Evolutionary conservation across 371 early-diverging fungal species (phyloP).

Genomic region (Mucor velutinosus): DNA sequence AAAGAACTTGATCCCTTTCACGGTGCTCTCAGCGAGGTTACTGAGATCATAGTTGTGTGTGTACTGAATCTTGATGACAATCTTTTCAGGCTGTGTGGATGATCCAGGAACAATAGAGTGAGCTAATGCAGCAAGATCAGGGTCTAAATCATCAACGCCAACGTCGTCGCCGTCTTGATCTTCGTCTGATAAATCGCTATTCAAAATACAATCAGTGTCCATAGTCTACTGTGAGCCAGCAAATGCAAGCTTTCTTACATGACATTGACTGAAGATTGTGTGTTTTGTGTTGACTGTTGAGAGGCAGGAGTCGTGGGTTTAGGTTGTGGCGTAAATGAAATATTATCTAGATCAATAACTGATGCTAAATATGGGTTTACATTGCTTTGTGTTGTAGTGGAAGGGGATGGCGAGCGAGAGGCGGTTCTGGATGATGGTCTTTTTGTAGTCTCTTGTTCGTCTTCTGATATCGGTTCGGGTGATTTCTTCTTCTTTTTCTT

Average conservation of each 20-base stretch:
- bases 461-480: not conserved
- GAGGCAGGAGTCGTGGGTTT: not conserved
- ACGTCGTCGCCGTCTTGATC: not conserved
- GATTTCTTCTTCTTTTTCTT: not conserved
- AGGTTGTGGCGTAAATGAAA: not conserved
- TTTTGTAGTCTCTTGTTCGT: not conserved
- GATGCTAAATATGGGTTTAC: not conserved
- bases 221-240: not conserved
- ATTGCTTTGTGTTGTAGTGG: not conserved
- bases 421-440: not conserved
- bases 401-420: not conserved
- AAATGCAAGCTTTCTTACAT: not conserved
- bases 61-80: slow-evolving; percentile 36
- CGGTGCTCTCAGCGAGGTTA: not conserved
- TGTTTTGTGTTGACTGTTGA: not conserved
- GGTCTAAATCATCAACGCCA: slow-evolving; percentile 40
- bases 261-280: not conserved
- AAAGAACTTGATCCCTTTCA: not conserved
- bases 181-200: slow-evolving; percentile 10
- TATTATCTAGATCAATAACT: not conserved
- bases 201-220: not conserved
- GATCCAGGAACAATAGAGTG: not conserved
- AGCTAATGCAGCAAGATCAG: slow-evolving; percentile 29
- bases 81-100: slow-evolving; percentile 25
- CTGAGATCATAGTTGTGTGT: not conserved